These are phyloP conservation scores for Apiosordaria backusii DNA, from an alignment of 495 filamentous ascomycete genomes.

Conservation along the genomic window DNA sequence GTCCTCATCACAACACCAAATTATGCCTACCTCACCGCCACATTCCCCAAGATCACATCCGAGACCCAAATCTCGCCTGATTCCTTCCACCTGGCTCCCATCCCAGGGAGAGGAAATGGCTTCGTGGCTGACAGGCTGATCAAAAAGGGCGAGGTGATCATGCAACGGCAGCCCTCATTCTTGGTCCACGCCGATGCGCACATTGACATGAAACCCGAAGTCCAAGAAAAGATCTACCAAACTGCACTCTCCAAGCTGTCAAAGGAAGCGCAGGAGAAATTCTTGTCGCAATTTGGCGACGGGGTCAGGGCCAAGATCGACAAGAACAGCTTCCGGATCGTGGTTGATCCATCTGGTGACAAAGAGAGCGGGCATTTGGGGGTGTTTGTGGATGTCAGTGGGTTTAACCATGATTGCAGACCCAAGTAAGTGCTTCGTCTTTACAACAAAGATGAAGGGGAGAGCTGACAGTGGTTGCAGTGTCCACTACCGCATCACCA, in stretches of 20 bases:
- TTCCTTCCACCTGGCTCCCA: slow-evolving; percentile 28
- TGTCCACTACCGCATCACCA: slow-evolving; percentile 38
- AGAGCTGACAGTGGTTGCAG: slow-evolving; percentile 19
- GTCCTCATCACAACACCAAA: slow-evolving; percentile 33
- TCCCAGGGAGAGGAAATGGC: slow-evolving; percentile 40
- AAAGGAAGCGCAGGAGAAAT: slow-evolving; percentile 15
- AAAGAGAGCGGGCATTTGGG: slow-evolving; percentile 30
- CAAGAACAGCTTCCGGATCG: slow-evolving; percentile 39
- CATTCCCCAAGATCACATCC: slow-evolving; percentile 12
- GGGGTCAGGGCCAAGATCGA: slow-evolving; percentile 35
- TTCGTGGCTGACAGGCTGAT: slow-evolving; percentile 41
- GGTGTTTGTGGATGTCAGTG: slow-evolving; percentile 36
- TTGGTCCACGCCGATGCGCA: slow-evolving; percentile 32
- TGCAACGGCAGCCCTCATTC: slow-evolving; percentile 32
- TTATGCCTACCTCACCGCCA: slow-evolving; percentile 25
- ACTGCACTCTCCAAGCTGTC: slow-evolving; percentile 32
- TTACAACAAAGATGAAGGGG: not conserved
- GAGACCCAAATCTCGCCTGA: slow-evolving; percentile 5
- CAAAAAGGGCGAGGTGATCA: slow-evolving; percentile 36
- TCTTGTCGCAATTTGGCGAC: slow-evolving; percentile 36
- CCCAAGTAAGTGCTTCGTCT: slow-evolving; percentile 37
- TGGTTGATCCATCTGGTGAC: slow-evolving; percentile 27
- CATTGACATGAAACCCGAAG: slow-evolving; percentile 22
- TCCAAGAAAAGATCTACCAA: slow-evolving; percentile 28
- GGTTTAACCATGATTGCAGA: slow-evolving; percentile 44